Percentiles rank a stretch among this genome's conserved stretches.
Evolutionary conservation across 441 rosid genomes (phyloP).

Genomic region (Gossypium schwendimanii): DNA sequence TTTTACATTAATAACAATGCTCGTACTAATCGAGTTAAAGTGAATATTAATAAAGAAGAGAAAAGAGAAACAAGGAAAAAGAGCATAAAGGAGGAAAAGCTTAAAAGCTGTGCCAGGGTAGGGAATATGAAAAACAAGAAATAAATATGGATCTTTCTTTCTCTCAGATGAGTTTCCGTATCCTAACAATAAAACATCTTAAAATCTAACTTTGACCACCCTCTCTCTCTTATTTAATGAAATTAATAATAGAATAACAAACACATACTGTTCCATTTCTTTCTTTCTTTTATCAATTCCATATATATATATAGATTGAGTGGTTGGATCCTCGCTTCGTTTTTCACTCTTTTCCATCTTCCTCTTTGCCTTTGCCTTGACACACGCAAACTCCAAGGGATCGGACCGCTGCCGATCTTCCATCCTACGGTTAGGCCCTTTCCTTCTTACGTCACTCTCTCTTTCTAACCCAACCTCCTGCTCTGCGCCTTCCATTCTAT

Average conservation of each 20-base stretch:
- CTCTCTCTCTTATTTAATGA: background rate
- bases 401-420: background rate
- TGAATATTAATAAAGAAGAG: too few relatives aligned
- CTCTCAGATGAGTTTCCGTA: background rate
- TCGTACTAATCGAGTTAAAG: too few relatives aligned
- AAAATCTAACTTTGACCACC: constrained; percentile 52
- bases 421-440: constrained; percentile 9
- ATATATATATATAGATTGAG: background rate
- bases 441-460: constrained; percentile 5
- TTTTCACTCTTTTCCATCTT: background rate
- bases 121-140: too few relatives aligned
- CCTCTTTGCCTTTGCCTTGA: background rate
- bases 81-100: too few relatives aligned
- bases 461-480: background rate
- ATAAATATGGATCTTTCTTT: background rate
- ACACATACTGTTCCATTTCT: background rate
- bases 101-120: too few relatives aligned
- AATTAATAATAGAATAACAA: background rate
- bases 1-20: fast-evolving
- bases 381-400: background rate
- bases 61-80: too few relatives aligned
- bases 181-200: constrained; percentile 15
- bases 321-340: background rate
- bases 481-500: background rate
- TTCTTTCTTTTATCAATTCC: background rate